Conservation (phyloP, 1,284 basidiomycete genomes). For the Ganoderma sinense region DNA sequence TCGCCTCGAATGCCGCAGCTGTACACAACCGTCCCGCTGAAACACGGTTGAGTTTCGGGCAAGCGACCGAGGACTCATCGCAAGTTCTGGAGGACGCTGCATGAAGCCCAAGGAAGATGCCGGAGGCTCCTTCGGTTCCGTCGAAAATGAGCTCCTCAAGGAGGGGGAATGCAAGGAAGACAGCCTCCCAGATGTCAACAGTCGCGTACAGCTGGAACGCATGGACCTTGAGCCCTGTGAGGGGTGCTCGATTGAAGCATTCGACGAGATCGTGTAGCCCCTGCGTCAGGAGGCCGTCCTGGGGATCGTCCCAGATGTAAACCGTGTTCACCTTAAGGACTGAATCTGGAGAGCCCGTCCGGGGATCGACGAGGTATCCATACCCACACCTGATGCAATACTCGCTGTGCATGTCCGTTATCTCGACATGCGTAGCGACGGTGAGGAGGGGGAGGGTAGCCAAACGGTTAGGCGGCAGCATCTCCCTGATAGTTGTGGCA, state of each 20-base stretch:
- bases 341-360: too few species aligned
- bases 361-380: too few species aligned
- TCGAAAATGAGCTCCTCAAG: not conserved
- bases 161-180: constrained; percentile 2
- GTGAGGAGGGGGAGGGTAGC: not conserved
- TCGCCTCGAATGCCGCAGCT: not conserved
- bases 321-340: too few species aligned
- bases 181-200: not conserved
- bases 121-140: not conserved
- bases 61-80: not conserved
- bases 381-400: too few species aligned
- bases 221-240: not conserved
- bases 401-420: not conserved
- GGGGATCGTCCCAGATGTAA: too few species aligned
- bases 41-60: not conserved
- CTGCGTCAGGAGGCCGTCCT: too few species aligned
- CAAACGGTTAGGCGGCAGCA: not conserved
- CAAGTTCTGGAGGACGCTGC: not conserved
- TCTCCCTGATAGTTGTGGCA: too few species aligned
- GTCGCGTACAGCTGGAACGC: not conserved
- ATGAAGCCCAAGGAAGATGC: not conserved
- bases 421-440: not conserved
- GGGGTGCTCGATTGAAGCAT: not conserved
- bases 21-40: not conserved
- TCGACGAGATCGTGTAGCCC: not conserved